Percentiles rank a stretch among this genome's conserved stretches.
Conservation (phyloP, 1,284 basidiomycete genomes). For the Tranzscheliella williamsii region DNA sequence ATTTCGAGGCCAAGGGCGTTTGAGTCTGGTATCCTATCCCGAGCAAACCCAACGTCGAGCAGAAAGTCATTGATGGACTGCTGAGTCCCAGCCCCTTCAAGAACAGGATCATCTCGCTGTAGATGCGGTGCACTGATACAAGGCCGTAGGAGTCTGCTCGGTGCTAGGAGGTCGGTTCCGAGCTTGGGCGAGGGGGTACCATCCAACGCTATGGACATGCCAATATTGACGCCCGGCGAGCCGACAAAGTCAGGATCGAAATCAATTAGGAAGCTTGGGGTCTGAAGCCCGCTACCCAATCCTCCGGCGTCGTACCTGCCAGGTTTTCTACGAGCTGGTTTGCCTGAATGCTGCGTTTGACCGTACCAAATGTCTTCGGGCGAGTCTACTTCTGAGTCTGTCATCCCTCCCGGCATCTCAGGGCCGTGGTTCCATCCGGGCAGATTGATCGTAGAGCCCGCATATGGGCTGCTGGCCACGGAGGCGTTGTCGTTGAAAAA, state of each 20-base stretch:
- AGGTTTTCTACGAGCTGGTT: slow-evolving; percentile 9
- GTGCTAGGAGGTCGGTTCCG: slow-evolving; percentile 5
- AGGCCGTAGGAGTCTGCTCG: slow-evolving; percentile 22
- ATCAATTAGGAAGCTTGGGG: slow-evolving; percentile 21
- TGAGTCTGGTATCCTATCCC: slow-evolving; percentile 16
- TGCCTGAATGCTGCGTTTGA: slow-evolving; percentile 9
- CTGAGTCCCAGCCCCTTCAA: slow-evolving; percentile 16
- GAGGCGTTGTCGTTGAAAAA: slow-evolving; percentile 29
- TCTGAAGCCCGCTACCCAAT: slow-evolving; percentile 1
- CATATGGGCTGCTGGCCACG: slow-evolving; percentile 22
- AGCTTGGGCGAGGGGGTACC: not conserved
- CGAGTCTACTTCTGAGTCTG: slow-evolving; percentile 29
- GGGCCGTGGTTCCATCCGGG: slow-evolving; percentile 40
- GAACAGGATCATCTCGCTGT: slow-evolving; percentile 24
- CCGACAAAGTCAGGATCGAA: slow-evolving; percentile 7
- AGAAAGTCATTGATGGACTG: slow-evolving; percentile 37
- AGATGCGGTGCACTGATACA: slow-evolving; percentile 38
- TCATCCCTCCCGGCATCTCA: slow-evolving; percentile 1
- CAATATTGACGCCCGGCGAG: slow-evolving; percentile 19
- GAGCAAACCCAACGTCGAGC: slow-evolving; percentile 29
- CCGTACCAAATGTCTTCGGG: slow-evolving; percentile 32
- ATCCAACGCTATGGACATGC: slow-evolving; percentile 1
- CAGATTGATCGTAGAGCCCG: slow-evolving; percentile 25
- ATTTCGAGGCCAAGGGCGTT: slow-evolving; percentile 23
- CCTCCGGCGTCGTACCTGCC: too few relatives aligned